Base-by-base conservation (phyloP, 2,329 filamentous ascomycete genomes). In the Cryphonectria japonica region DNA sequence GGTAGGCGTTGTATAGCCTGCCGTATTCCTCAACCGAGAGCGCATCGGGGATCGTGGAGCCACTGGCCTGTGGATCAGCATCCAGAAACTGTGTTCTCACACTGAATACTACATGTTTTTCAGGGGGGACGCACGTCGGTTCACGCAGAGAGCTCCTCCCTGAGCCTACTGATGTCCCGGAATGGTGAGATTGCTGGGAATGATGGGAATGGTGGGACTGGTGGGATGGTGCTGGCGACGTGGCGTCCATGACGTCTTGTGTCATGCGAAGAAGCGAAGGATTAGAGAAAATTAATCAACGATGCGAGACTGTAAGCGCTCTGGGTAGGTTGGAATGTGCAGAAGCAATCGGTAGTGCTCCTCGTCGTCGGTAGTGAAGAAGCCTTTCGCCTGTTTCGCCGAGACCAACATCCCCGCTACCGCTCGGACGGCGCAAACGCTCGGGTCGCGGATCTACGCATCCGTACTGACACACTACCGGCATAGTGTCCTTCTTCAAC, bases 1-100 rank as follows among this genome's bases (percentile, higher is more conserved):
- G 62, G 26, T 69, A 69, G 16, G 68, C 68, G 22, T 69, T 69
- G 54, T 39, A 69, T 8, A 60, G 37, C 39, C 68, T 60, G 29
- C 68, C 68, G 41, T 60, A 66, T 29, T 69, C 68, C 37, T 66
- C 62, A 0, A 69, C 68, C 16, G 68, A 69, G 16, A 66, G 52
- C 14, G 61, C 39, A 37, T 69, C 68, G 22, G 68, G 62, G 26
- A 69, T 69, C 26, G 68, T 69, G 29, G 54, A 50, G 16, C 68
- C 68, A 9, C 68, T 69, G 37, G 22, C n/a, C 13, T 7, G 29
- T 19, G 9, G 13, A 60, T 60, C 19, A 67, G 22, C 37, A 50
- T 14, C 34, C 46, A 57, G 6, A 26, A 3, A 54, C 19, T 34
- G 29, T 22, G 46, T 46, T 62, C 22, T 61, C 6, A n/a, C 32